These are phyloP conservation scores for Arachis monticola DNA, from an alignment of 331 rosid species.

Conservation along the genomic window DNA sequence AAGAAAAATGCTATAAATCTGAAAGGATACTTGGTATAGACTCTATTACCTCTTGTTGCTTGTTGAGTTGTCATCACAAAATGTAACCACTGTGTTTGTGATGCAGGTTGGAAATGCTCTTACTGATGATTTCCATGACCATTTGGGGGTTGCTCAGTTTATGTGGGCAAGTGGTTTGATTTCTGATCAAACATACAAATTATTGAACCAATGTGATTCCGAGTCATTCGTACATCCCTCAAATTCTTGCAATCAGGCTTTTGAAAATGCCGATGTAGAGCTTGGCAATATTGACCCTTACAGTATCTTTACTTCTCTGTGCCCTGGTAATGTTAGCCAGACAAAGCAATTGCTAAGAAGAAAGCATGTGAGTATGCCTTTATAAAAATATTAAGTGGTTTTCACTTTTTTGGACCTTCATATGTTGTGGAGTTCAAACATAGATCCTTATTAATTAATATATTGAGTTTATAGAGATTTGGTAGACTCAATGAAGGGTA, in stretches of 20 bases:
- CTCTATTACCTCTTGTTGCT: slow-evolving; percentile 7
- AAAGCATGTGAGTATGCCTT: slow-evolving; percentile 59
- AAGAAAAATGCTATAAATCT: slow-evolving; percentile 64
- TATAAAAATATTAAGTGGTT: background rate
- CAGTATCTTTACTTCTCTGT: slow-evolving; percentile 71
- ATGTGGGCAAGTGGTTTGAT: slow-evolving; percentile 92
- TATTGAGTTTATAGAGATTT: slow-evolving; percentile 48
- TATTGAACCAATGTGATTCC: slow-evolving; percentile 59
- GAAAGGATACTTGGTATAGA: slow-evolving; percentile 83
- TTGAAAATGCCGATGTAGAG: slow-evolving; percentile 57
- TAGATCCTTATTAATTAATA: slow-evolving; percentile 29
- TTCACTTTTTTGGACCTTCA: slow-evolving; percentile 19
- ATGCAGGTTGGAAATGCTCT: slow-evolving; percentile 96
- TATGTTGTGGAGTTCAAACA: slow-evolving; percentile 10
- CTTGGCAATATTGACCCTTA: slow-evolving; percentile 76
- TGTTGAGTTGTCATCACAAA: slow-evolving; percentile 18
- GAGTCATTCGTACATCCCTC: slow-evolving; percentile 63
- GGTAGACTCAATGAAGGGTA: slow-evolving; percentile 59
- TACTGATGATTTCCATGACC: slow-evolving; percentile 78
- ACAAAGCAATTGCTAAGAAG: slow-evolving; percentile 57
- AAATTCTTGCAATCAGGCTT: slow-evolving; percentile 51
- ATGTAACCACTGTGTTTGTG: slow-evolving; percentile 22
- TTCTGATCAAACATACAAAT: slow-evolving; percentile 82
- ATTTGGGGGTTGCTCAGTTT: slow-evolving; percentile 74
- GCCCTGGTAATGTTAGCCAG: slow-evolving; percentile 52